Evolutionary conservation across 2,329 filamentous ascomycete species (phyloP).

Genomic region (Fusarium marasasianum): DNA sequence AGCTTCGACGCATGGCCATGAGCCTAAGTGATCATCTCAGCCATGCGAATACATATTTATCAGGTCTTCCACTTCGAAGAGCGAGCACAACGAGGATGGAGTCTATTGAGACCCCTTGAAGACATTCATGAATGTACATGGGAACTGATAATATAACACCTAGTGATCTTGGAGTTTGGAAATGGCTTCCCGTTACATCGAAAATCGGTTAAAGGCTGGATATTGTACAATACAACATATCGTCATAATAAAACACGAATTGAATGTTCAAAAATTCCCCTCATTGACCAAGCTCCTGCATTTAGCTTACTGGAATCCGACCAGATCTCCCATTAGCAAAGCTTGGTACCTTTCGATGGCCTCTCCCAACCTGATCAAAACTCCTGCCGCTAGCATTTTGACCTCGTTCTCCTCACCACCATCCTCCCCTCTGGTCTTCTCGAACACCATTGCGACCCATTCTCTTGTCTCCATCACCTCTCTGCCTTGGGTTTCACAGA

Average conservation of each 20-base stretch:
- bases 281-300: not conserved
- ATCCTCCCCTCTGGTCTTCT: conserved; percentile 61
- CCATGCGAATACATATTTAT: conserved; percentile 56
- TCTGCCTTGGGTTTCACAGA: conserved; percentile 79
- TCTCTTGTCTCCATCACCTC: conserved; percentile 87
- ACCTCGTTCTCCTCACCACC: conserved; percentile 79
- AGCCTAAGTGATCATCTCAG: conserved; percentile 60
- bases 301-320: conserved; percentile 48
- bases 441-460: conserved; percentile 84
- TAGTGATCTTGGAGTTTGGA: not conserved
- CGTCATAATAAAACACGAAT: conserved; percentile 27
- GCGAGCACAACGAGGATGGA: conserved; percentile 47
- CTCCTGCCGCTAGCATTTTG: conserved; percentile 79
- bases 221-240: conserved; percentile 6
- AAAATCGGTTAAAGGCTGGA: not conserved
- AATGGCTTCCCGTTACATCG: not conserved
- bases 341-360: conserved; percentile 84
- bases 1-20: conserved; percentile 61
- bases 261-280: conserved; percentile 5
- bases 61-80: conserved; percentile 50
- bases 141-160: not conserved
- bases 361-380: conserved; percentile 81
- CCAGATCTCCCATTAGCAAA: conserved; percentile 76
- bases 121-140: not conserved
- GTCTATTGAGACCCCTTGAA: conserved; percentile 34